A percentile compares a stretch with the other conserved stretches of the same genome.
Evolutionary conservation across 2,329 filamentous ascomycete species (phyloP).

Genomic region (Ceratocystis smalleyi): DNA sequence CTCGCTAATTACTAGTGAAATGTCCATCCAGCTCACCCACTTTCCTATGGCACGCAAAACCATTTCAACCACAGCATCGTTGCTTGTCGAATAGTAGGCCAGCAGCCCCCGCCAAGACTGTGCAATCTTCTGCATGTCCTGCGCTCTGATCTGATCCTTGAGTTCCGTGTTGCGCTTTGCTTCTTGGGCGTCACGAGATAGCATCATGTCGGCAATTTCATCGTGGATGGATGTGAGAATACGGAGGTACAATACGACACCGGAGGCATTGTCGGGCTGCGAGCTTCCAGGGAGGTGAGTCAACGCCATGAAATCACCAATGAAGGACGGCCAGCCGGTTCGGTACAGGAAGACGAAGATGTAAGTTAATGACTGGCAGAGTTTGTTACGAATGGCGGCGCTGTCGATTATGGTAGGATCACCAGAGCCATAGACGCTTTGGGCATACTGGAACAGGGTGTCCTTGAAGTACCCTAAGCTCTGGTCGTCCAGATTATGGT

Average conservation of each 20-base stretch:
- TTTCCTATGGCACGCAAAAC: slow-evolving; percentile 83
- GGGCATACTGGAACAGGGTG: slow-evolving; percentile 65
- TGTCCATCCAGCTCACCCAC: slow-evolving; percentile 99
- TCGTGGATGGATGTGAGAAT: slow-evolving; percentile 84
- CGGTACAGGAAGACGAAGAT: slow-evolving; percentile 81
- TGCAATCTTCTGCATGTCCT: slow-evolving; percentile 79
- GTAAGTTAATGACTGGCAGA: slow-evolving; percentile 88
- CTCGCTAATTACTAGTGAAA: slow-evolving; percentile 80
- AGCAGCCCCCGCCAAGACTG: slow-evolving; percentile 86
- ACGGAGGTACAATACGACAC: slow-evolving; percentile 75
- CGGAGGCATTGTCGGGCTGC: slow-evolving; percentile 52
- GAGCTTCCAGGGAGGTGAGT: slow-evolving; percentile 47
- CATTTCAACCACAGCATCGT: slow-evolving; percentile 65
- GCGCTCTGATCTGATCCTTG: slow-evolving; percentile 75
- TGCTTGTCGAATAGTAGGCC: slow-evolving; percentile 54
- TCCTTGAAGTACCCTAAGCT: slow-evolving; percentile 65
- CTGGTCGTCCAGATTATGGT: slow-evolving; percentile 55
- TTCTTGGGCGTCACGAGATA: slow-evolving; percentile 62
- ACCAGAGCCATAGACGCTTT: slow-evolving; percentile 52
- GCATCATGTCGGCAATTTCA: slow-evolving; percentile 85
- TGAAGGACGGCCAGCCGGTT: slow-evolving; percentile 72
- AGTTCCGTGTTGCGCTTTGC: slow-evolving; percentile 74
- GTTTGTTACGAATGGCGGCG: slow-evolving; percentile 77
- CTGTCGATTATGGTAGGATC: slow-evolving; percentile 49
- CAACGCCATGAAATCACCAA: slow-evolving; percentile 74